Percentiles rank a stretch among this genome's conserved stretches.
phyloP scores from a whole-genome alignment of 2,329 filamentous ascomycete species.

The Curvularia sp. region DNA sequence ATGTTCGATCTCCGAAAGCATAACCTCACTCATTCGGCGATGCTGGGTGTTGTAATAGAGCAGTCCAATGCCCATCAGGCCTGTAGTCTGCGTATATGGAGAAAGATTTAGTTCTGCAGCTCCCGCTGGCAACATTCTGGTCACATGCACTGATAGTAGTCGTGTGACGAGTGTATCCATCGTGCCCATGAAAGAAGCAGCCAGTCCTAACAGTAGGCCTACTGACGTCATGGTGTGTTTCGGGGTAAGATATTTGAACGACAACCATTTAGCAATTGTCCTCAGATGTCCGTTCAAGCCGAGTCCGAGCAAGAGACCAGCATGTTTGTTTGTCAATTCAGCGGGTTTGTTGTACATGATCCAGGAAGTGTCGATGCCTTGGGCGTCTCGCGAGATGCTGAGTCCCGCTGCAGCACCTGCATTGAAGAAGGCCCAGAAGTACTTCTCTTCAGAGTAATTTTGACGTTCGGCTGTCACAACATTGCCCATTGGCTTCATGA shows the following conservation, averaged over 20 bases:
- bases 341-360: slow-evolving; percentile 96
- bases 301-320: slow-evolving; percentile 87
- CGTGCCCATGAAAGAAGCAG: slow-evolving; percentile 91
- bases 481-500: slow-evolving; percentile 90
- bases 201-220: slow-evolving; percentile 87
- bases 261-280: slow-evolving; percentile 94
- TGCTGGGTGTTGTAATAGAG: slow-evolving; percentile 96
- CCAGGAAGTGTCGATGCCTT: slow-evolving; percentile 98
- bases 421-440: slow-evolving; percentile 98
- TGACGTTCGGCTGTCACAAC: slow-evolving; percentile 91
- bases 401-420: slow-evolving; percentile 92
- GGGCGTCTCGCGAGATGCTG: slow-evolving; percentile 85
- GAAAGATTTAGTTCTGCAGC: slow-evolving; percentile 94
- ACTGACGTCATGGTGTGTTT: slow-evolving; percentile 99
- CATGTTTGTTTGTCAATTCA: slow-evolving; percentile 94
- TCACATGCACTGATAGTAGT: slow-evolving; percentile 93
- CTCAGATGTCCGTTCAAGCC: slow-evolving; percentile 96
- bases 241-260: slow-evolving; percentile 98
- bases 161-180: slow-evolving; percentile 97
- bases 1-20: slow-evolving; percentile 96
- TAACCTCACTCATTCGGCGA: slow-evolving; percentile 97
- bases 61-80: slow-evolving; percentile 94
- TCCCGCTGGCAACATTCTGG: slow-evolving; percentile 87
- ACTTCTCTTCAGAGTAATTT: slow-evolving; percentile 91
- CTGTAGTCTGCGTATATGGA: slow-evolving; percentile 90